These are phyloP conservation scores for Aspergillus fumigatus DNA, from an alignment of 2,329 filamentous ascomycete genomes.

Conservation along the genomic window DNA sequence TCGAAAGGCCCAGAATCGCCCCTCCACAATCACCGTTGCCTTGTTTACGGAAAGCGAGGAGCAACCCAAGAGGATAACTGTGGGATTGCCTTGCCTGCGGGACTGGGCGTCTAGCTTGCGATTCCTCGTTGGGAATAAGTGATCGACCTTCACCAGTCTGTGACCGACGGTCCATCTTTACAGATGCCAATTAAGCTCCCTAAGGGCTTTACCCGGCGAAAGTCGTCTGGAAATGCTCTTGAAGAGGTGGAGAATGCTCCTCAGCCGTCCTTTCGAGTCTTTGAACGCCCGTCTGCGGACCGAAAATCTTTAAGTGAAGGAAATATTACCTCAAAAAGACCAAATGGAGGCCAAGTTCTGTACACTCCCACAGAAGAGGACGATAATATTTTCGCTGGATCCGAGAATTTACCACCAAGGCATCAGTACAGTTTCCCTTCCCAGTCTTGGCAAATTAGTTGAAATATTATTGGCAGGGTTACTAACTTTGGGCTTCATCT, in stretches of 20 bases:
- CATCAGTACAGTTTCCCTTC: constrained; percentile 31
- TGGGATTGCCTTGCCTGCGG: constrained; percentile 5
- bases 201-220: constrained; percentile 51
- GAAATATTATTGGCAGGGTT: background rate
- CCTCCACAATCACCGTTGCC: constrained; percentile 3
- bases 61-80: constrained; percentile 6
- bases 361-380: constrained; percentile 32
- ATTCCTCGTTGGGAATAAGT: constrained; percentile 9
- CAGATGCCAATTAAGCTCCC: constrained; percentile 54
- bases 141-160: background rate
- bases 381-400: constrained; percentile 38
- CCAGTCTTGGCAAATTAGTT: constrained; percentile 1
- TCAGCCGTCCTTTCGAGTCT: constrained; percentile 50
- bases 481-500: constrained; percentile 19
- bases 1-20: constrained; percentile 12
- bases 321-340: constrained; percentile 30
- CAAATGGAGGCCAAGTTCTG: constrained; percentile 31
- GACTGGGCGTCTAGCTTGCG: constrained; percentile 8
- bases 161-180: constrained; percentile 3
- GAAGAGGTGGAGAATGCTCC: constrained; percentile 42
- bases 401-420: constrained; percentile 30
- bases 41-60: constrained; percentile 16
- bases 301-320: constrained; percentile 43
- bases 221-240: constrained; percentile 52
- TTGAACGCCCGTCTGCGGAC: constrained; percentile 45